These are phyloP conservation scores for Ambrosia trifida DNA, from an alignment of 129 eudicot species.

Conservation along the genomic window DNA sequence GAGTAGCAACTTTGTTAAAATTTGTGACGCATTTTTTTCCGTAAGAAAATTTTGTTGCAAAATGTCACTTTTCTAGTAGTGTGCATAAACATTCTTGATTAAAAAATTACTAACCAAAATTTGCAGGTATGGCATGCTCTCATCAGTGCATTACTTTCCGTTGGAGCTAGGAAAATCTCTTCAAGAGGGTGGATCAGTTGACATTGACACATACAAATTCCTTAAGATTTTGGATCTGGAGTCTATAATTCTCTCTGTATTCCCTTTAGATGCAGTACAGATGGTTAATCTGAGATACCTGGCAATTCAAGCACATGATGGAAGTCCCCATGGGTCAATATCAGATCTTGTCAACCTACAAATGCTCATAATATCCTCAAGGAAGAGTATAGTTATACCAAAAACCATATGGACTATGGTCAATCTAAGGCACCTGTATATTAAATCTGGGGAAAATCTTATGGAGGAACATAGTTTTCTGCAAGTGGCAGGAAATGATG, in stretches of 20 bases:
- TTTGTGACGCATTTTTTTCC: too few relatives aligned
- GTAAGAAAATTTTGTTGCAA: too few relatives aligned
- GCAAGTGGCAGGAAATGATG: not conserved
- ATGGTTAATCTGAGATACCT: constrained; percentile 33
- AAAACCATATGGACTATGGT: too few relatives aligned
- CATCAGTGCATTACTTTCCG: not conserved
- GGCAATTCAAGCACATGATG: constrained; percentile 13
- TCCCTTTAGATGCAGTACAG: not conserved
- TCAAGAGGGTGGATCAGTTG: not conserved
- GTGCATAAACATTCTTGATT: too few relatives aligned
- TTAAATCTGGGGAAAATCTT: constrained; percentile 26
- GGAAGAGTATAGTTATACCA: not conserved
- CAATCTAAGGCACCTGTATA: constrained; percentile 25
- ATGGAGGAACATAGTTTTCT: not conserved
- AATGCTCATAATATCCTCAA: constrained; percentile 16
- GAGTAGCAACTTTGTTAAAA: too few relatives aligned
- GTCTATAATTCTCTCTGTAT: not conserved
- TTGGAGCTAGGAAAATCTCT: not conserved
- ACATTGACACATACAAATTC: not conserved
- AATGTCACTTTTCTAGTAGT: too few relatives aligned
- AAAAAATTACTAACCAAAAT: too few relatives aligned
- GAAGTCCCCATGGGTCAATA: constrained; percentile 19
- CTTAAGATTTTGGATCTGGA: constrained; percentile 26
- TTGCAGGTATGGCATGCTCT: too few relatives aligned
- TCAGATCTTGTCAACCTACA: constrained; percentile 27